Evolutionary conservation across 1,284 basidiomycete genomes (phyloP), one percentile per base, ranked within the genome.

Genomic region (Cryptococcus sp.): DNA sequence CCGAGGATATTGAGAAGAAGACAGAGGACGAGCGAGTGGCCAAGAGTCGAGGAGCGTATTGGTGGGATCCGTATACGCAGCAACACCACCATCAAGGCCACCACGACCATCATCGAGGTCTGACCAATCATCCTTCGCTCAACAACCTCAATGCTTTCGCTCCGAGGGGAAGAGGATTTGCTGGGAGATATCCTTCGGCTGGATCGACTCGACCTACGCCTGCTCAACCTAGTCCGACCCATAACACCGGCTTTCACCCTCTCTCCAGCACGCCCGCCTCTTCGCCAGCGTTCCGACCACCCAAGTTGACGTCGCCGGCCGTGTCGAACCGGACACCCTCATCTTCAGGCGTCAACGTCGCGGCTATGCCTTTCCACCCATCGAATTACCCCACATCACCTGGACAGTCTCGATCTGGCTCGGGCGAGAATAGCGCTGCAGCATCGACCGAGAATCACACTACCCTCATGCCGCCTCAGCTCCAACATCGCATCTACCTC

Each of bases 401-500:
- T 3, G 11, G 36, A 19, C 38, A 50, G 12, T 33, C 47, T 18
- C 39, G 39, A 7, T 11, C 38, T n/a, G 25, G 21, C 2, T 24
- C 51, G 18, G 38, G 41, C 21, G 43, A 28, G 21, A 22, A 35
- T 21, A 39, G 28, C n/a, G 21, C 47, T 2, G 39, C 51, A 12
- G 56, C 51, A 11, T 49, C 14, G 25, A 18, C 59, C 12, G 56
- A 59, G 2, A 65, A 69, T 26, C 66, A 69, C 44, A 74, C 68
- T 1, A 66, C 71, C 0, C 56, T 74, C 24, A 66, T 71, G 52
- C 71, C 69, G 2, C 69, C 71, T 5, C 66, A 69, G 45, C 56
- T 72, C 12, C 72, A 74, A 58, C 72, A 74, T 53, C 57, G 72
- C 3, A 74, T 72, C 23, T 74, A 71, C 32, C 62, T 72, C 5